These are phyloP conservation scores for Rugonectria rugulosa DNA, from an alignment of 2,329 filamentous ascomycete species.

Conservation along the genomic window DNA sequence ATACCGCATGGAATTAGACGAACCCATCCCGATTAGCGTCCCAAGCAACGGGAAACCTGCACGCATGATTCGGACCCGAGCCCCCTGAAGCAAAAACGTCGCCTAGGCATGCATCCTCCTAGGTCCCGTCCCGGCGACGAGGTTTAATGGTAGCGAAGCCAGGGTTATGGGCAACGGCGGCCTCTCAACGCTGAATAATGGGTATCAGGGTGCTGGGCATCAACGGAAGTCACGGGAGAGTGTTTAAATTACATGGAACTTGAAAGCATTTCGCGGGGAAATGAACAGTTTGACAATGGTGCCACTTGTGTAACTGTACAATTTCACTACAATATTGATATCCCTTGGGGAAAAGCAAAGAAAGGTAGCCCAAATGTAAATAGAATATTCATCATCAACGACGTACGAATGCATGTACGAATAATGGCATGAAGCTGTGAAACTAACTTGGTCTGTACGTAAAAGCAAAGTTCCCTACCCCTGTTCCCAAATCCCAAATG, in stretches of 20 bases:
- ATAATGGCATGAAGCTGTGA: conserved; percentile 19
- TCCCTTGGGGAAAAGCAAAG: no score
- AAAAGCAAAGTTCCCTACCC: conserved; percentile 9
- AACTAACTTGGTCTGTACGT: conserved; percentile 23
- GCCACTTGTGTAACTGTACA: conserved; percentile 8
- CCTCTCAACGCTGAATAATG: neutral
- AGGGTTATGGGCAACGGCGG: neutral
- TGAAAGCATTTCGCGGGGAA: conserved; percentile 18
- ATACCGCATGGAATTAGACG: no score
- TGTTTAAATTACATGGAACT: conserved; percentile 5
- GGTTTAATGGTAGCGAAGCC: neutral
- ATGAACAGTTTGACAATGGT: conserved; percentile 10
- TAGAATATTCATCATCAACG: neutral
- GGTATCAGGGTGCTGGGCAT: neutral
- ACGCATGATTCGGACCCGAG: no score
- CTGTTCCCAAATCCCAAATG: conserved; percentile 4
- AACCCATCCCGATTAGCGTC: neutral
- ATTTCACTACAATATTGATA: conserved; percentile 4
- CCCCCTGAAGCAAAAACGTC: no score
- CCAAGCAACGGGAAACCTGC: neutral
- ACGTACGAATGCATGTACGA: conserved; percentile 9
- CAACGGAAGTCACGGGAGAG: neutral
- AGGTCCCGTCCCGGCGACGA: neutral
- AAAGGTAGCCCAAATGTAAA: no score
- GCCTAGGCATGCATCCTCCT: neutral